Base-by-base conservation (phyloP, 2,329 filamentous ascomycete genomes). In the Cladosporium sp. region DNA sequence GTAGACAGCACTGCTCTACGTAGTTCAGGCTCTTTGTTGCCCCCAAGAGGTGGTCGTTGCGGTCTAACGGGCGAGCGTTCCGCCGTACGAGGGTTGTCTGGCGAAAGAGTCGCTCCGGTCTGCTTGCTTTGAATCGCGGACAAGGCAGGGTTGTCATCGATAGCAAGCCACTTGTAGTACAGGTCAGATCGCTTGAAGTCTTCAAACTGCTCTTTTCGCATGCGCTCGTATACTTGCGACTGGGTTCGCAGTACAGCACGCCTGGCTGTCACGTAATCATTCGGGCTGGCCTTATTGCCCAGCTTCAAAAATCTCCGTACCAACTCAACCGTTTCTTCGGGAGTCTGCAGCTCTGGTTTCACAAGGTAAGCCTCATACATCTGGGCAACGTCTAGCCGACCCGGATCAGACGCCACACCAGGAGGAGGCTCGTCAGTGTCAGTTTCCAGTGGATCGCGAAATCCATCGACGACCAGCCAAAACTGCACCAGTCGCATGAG, bases 381-480 rank as follows among this genome's bases (percentile, higher is more conserved):
- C 63, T 96, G 89, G 32, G 87, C 87, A 53, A 98, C 79, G 66
- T 98, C 92, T 56, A 85, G 82, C 45, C 91, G 81, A 67, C 97
- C 92, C 1, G 90, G 85, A 28, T 91, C 83, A 1, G 84, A 86
- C 87, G 58, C 59, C 4, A 61, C 53, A 8, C 59, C 57, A 11
- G 61, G 61, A 11, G 61, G 77, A 28, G 83, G 72, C 55, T 93
- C 87, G 16, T 85, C 84, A 34, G 85, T 85, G 62, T 88, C 86
- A 58, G 92, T 88, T 70, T 98, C 93, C 2, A 98, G 74, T 0
- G 93, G 95, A 61, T 95, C 95, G 40, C 95, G 86, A 61, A 97
- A 89, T 0, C 93, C 92, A 71, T 98, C 93, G 5, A 97, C 93
- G 3, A 97, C 93, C 38, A 98, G 84, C 90, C 92, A 98, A 69